Evolutionary conservation across 2,329 filamentous ascomycete genomes (phyloP).

Genomic region (Nothophaeocryptopus gaeumannii): DNA sequence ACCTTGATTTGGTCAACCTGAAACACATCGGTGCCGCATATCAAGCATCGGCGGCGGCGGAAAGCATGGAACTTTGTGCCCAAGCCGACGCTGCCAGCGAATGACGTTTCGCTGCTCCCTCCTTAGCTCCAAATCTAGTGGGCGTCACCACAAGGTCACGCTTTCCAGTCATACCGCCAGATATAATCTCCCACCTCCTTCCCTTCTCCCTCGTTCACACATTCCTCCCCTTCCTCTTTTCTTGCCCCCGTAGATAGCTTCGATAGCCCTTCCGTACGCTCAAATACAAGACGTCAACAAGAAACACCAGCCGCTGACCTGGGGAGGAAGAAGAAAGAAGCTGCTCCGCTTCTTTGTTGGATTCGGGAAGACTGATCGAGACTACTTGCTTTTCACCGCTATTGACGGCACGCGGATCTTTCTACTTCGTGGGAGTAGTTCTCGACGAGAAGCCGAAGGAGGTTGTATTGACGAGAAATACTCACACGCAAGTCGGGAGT

Average conservation of each 20-base stretch:
- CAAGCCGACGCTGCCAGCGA: too few species aligned
- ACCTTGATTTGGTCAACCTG: neutral
- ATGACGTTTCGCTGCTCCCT: too few species aligned
- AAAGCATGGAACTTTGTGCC: too few species aligned
- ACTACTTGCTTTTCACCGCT: constrained; percentile 8
- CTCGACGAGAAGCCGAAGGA: constrained; percentile 28
- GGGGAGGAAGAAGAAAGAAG: constrained; percentile 16
- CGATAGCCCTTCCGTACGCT: constrained; percentile 25
- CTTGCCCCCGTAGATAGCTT: constrained; percentile 26
- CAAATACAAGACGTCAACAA: constrained; percentile 20
- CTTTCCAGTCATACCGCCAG: too few species aligned
- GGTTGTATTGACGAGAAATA: constrained; percentile 25
- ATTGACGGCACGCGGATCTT: constrained; percentile 13
- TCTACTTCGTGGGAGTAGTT: constrained; percentile 14
- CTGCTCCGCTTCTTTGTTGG: constrained; percentile 15
- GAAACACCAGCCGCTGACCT: neutral
- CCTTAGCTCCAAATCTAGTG: too few species aligned
- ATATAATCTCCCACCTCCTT: neutral
- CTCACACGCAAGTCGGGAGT: constrained; percentile 11
- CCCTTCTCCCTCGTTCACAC: constrained; percentile 12
- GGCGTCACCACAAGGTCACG: too few species aligned
- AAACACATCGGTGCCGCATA: constrained; percentile 3
- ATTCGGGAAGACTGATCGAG: constrained; percentile 15
- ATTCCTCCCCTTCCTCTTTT: constrained; percentile 16
- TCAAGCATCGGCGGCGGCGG: neutral